Base-by-base conservation (phyloP, 78 protist genomes). In the Salpingoeca rosetta region DNA sequence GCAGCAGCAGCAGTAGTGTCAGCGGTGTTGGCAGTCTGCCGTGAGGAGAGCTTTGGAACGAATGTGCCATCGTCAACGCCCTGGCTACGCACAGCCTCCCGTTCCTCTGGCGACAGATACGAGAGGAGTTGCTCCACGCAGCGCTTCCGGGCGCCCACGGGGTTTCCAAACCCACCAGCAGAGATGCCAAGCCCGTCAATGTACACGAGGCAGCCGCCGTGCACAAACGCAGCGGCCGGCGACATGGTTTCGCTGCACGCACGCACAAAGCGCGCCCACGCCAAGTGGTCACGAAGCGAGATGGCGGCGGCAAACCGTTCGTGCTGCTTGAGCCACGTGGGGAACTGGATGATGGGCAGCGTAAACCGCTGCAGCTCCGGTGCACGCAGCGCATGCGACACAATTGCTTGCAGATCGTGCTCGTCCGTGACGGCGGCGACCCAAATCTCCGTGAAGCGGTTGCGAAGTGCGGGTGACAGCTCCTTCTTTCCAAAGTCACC, bases 401-500 rank as follows among this genome's bases (percentile, higher is more conserved):
- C 92, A 44, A 94, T 91, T 44, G 42, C 85, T 17, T 57, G 73
- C 42, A 94, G 43, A 82, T 96, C 98, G 24, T 42, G 84, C 3
- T 11, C 78, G 40, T 85, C 86, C 25, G 84, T 38, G 37, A 91
- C 85, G 25, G 90, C 73, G 0, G 98, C 96, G 2, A 93, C 97
- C 99, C 99, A 98, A 31, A 98, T 80, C 80, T 96, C 98, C 3
- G 98, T 96, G 78, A 86, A 86, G 38, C 88, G 93, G 84, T 94
- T 97, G 76, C 99, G 88, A 76, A 99, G 94, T 35, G 99, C 99
- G 0, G 99, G 99, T 0, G 98, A 94, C 36, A 99, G 92, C 88
- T 99, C 99, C 81, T 93, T 94, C 91, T 99, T 99, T 45, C 99
- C 99, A 84, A 93, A 98, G 82, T 98, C 99, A 24, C 99, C 99